Base-by-base conservation (phyloP, 164 flowering plant genomes). In the Houttuynia cordata region DNA sequence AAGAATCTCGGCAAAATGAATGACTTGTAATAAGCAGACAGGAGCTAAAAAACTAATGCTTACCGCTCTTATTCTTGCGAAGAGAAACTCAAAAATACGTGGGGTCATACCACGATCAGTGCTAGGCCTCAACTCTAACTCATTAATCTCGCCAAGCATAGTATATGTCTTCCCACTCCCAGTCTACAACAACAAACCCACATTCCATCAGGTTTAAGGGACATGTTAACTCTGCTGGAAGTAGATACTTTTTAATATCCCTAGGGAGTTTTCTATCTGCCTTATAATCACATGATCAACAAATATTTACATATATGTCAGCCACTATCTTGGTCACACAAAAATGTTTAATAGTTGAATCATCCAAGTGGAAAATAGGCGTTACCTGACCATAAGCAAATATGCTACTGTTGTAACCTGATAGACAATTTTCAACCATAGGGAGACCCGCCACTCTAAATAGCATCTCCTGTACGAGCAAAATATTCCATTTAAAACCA, bases 361-460 rank as follows among this genome's bases (percentile, higher is more conserved):
- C 37, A 30, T 2, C 37, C 37, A 6, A 30, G 2, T 6, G 17
- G 6, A 15, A 4, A 17, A 56, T 40, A 59, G 37, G 37, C 13
- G 22, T n/a, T 81, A 94, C 99, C 96, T 94, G 99, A 19, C 99
- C 99, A 72, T 94, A 94, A 19, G 99, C 99, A 80, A 94, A 94
- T 80, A 94, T 83, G 71, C 97, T 91, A 70, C 97, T 94, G 65
- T 94, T 94, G 64, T 91, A 94, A 54, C 99, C 99, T 45, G 94
- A 91, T 72, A 94, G 66, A 71, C 99, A 94, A 71, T 94, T 94
- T 80, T 94, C 99, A 2, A 94, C 92, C 91, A 94, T 88, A 4
- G 99, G 96, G 55, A 87, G 78, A 71, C 96, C 91, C 59, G 84
- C 96, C 81, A 81, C 84, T 68, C 92, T 70, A 61, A 94, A 94